Conservation (phyloP, 1,139 yeast species). For the Kluyveromyces sp. region DNA sequence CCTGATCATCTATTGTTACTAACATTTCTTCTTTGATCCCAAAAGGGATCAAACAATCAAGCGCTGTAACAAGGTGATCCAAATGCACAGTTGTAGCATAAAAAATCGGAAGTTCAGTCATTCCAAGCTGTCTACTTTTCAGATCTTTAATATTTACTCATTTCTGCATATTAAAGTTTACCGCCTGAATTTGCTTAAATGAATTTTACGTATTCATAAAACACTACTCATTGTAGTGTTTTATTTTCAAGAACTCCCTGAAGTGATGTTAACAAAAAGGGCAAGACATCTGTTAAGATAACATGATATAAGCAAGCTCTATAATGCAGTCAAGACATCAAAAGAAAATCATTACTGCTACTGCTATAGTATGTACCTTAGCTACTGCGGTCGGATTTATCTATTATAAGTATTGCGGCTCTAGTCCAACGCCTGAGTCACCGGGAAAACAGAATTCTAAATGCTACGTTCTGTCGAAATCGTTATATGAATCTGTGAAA, state of each 20-base stretch:
- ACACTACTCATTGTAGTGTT: too few species aligned
- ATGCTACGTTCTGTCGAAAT: conserved; percentile 15
- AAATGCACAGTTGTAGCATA: conserved; percentile 30
- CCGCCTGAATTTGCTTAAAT: too few species aligned
- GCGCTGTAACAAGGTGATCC: conserved; percentile 29
- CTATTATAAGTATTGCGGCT: background rate
- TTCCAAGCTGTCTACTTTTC: background rate
- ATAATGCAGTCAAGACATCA: background rate
- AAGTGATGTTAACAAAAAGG: too few species aligned
- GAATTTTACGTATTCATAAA: too few species aligned
- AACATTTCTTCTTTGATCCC: conserved; percentile 28
- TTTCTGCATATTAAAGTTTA: background rate
- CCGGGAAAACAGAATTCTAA: conserved; percentile 4
- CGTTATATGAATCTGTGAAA: conserved; percentile 7
- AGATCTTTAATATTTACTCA: background rate
- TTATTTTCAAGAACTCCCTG: too few species aligned
- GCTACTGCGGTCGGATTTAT: background rate
- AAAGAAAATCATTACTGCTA: background rate
- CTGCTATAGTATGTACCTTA: background rate
- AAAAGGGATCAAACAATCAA: conserved; percentile 27
- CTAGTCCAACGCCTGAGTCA: background rate
- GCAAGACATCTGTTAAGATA: too few species aligned
- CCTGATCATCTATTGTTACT: conserved; percentile 32
- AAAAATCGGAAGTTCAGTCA: conserved; percentile 11
- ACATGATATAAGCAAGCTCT: background rate